Evolutionary conservation across 2,329 filamentous ascomycete genomes (phyloP).

Genomic region (Plenodomus biglobosus): DNA sequence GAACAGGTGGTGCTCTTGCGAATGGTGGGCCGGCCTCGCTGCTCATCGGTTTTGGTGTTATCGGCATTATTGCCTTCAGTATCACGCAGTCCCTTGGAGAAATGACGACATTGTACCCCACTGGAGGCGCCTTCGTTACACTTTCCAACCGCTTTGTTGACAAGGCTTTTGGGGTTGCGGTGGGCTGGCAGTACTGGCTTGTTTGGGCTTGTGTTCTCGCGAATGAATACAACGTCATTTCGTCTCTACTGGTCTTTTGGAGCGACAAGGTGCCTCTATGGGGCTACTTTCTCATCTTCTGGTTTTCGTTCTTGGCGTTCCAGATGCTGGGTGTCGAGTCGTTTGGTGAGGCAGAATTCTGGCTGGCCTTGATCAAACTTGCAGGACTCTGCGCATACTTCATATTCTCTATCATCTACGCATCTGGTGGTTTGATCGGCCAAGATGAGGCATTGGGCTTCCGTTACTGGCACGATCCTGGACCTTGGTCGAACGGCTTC

Average conservation of each 20-base stretch:
- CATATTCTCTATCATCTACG: conserved; percentile 47
- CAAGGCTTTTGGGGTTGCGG: conserved; percentile 26
- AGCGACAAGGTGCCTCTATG: conserved; percentile 52
- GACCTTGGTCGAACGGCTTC: conserved; percentile 46
- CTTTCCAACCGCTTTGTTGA: conserved; percentile 64
- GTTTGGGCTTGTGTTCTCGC: conserved; percentile 67
- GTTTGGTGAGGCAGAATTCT: conserved; percentile 49
- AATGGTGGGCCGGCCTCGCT: conserved; percentile 71
- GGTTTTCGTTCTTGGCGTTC: conserved; percentile 43
- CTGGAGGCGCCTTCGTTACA: conserved; percentile 69
- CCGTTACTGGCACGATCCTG: conserved; percentile 46
- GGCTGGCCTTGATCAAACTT: conserved; percentile 47
- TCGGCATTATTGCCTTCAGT: conserved; percentile 67
- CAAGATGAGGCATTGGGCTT: conserved; percentile 40
- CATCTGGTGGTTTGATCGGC: conserved; percentile 31
- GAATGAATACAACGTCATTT: conserved; percentile 72
- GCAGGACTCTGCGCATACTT: conserved; percentile 44
- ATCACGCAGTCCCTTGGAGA: conserved; percentile 76
- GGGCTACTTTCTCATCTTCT: conserved; percentile 48
- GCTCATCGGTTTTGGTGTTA: conserved; percentile 73
- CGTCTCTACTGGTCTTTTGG: conserved; percentile 68
- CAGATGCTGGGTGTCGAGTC: conserved; percentile 46
- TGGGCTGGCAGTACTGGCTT: conserved; percentile 47
- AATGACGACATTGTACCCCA: conserved; percentile 71
- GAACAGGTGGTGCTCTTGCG: conserved; percentile 67